A percentile compares a stretch with the other conserved stretches of the same genome.
Evolutionary conservation across 1,284 basidiomycete species (phyloP).

Genomic region (Ceratobasidium sp.): DNA sequence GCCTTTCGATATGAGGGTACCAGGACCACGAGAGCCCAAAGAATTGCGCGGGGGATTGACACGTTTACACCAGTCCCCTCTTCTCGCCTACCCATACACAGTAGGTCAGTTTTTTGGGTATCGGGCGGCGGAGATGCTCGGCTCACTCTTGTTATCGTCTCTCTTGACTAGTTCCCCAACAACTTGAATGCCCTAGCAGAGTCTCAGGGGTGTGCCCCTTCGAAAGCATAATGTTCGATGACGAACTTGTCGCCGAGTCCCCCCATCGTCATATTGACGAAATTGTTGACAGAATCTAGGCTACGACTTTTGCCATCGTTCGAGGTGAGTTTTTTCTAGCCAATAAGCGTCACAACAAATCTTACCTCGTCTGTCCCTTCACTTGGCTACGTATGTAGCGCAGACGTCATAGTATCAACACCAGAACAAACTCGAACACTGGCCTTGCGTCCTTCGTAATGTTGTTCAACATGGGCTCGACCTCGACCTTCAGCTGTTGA

Average conservation of each 20-base stretch:
- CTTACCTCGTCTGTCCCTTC: not conserved
- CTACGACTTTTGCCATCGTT: not conserved
- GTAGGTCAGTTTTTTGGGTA: not conserved
- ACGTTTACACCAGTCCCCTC: slow-evolving; percentile 3
- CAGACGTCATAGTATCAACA: not conserved
- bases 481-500: not conserved
- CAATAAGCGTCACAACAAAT: not conserved
- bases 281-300: not conserved
- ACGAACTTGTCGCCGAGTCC: not conserved
- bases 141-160: not conserved
- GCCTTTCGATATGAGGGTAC: slow-evolving; percentile 18
- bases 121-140: slow-evolving; percentile 9
- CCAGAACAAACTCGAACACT: not conserved
- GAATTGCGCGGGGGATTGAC: not conserved
- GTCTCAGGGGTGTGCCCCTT: not conserved
- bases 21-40: not conserved
- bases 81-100: not conserved
- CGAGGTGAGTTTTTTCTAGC: not conserved
- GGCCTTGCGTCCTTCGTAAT: no score
- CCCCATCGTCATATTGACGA: not conserved
- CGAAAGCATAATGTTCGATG: not conserved
- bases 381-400: no score
- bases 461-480: not conserved
- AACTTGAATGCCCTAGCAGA: not conserved
- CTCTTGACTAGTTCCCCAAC: not conserved